These are phyloP conservation scores for Puccinia novopanici DNA, from an alignment of 1,284 basidiomycete species.

Conservation along the genomic window DNA sequence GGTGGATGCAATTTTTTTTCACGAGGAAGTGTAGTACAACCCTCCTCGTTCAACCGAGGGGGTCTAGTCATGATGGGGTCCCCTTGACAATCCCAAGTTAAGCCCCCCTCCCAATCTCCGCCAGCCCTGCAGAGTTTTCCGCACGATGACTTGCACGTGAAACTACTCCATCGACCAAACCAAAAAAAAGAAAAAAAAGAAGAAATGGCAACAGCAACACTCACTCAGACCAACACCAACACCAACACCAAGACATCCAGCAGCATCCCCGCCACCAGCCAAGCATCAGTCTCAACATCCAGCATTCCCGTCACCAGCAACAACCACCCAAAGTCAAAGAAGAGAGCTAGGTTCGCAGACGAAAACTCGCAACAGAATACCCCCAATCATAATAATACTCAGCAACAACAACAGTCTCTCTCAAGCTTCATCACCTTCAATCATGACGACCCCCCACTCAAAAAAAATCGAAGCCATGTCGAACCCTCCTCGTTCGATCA, in stretches of 20 bases:
- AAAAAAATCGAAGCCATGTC: constrained; percentile 2
- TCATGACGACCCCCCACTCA: constrained; percentile 19
- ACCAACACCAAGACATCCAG: neutral
- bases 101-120: neutral
- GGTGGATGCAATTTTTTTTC: too few species aligned
- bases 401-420: neutral
- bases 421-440: constrained; percentile 28
- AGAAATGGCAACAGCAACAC: neutral
- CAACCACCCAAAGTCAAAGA: constrained; percentile 25
- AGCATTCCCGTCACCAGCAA: neutral
- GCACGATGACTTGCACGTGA: too few species aligned
- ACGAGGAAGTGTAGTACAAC: too few species aligned
- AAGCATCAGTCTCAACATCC: neutral
- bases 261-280: neutral
- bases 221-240: neutral
- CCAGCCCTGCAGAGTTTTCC: too few species aligned
- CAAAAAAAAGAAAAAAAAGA: neutral
- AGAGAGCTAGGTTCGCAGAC: constrained; percentile 42
- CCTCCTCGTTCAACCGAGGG: too few species aligned
- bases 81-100: neutral
- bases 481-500: constrained; percentile 21
- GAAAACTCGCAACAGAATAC: constrained; percentile 36
- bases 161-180: neutral
- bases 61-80: too few species aligned
- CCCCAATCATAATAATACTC: neutral